Evolutionary conservation across 345 rosid genomes (phyloP).

Genomic region (Gossypium arboreum): DNA sequence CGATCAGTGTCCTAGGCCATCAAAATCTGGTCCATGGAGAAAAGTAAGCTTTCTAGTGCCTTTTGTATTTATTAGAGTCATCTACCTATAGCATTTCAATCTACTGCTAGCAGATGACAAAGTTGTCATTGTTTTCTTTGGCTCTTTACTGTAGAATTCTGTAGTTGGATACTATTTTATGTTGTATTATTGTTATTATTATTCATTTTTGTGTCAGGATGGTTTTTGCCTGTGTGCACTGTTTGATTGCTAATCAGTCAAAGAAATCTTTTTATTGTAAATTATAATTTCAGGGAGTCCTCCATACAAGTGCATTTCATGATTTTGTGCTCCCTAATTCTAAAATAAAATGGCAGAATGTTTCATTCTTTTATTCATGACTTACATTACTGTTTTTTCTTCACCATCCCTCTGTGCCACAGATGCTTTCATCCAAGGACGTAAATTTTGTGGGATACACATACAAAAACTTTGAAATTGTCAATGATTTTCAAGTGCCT

Average conservation of each 20-base stretch:
- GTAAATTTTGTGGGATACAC: conserved; percentile 78
- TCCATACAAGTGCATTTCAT: background rate
- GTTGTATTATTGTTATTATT: background rate
- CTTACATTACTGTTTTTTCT: background rate
- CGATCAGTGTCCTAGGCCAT: conserved; percentile 30
- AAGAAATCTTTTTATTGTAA: background rate
- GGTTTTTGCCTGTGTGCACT: background rate
- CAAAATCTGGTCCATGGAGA: conserved; percentile 78
- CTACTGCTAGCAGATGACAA: background rate
- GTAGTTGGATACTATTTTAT: background rate
- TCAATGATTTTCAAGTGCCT: conserved; percentile 78
- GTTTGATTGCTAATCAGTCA: background rate
- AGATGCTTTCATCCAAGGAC: conserved; percentile 88
- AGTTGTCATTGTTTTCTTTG: background rate
- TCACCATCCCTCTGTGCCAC: conserved; percentile 14
- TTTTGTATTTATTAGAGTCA: background rate
- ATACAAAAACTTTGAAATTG: conserved; percentile 79
- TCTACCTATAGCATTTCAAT: background rate
- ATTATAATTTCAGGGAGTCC: background rate
- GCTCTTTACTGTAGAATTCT: background rate
- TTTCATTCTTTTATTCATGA: background rate
- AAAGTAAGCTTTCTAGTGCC: conserved; percentile 39
- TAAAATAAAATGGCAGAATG: background rate
- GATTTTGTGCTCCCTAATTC: background rate
- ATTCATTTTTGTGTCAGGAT: background rate